A percentile compares a stretch with the other conserved stretches of the same genome.
phyloP scores from a whole-genome alignment of 73 alveolate species.

The Stentor coeruleus region DNA sequence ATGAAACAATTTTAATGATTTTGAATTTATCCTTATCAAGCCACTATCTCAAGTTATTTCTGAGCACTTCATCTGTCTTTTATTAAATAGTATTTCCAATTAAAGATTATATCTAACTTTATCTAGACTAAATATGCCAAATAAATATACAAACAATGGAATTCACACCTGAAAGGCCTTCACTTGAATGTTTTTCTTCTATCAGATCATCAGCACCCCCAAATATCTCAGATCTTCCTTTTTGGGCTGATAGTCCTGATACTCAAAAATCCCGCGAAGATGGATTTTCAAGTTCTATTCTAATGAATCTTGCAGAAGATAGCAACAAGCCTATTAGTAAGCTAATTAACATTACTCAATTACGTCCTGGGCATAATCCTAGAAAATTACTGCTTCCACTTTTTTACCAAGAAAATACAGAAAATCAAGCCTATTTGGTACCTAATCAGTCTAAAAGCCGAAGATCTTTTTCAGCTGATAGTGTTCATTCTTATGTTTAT shows the following conservation, averaged over 20 bases:
- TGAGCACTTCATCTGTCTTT: no score
- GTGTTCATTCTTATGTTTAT: neutral
- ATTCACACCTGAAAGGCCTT: slow-evolving; percentile 29
- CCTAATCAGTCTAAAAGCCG: neutral
- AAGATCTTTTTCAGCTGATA: neutral
- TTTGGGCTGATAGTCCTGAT: slow-evolving; percentile 2
- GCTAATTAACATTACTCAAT: neutral
- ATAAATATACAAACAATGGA: no score
- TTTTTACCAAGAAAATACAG: neutral
- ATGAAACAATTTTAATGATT: no score
- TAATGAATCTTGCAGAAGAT: neutral
- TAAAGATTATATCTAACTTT: no score
- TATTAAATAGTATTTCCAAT: no score
- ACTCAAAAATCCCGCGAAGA: neutral
- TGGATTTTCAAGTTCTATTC: slow-evolving; percentile 12
- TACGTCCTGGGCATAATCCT: neutral
- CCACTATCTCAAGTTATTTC: no score
- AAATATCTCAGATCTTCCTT: slow-evolving; percentile 6
- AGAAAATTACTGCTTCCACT: neutral
- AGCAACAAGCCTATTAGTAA: neutral
- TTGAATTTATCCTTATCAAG: no score
- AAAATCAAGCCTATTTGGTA: neutral
- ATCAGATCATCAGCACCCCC: neutral
- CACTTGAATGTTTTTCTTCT: slow-evolving; percentile 34
- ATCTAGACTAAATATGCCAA: no score